phyloP scores from a whole-genome alignment of 2,329 filamentous ascomycete species.

The Fusarium metavorans region DNA sequence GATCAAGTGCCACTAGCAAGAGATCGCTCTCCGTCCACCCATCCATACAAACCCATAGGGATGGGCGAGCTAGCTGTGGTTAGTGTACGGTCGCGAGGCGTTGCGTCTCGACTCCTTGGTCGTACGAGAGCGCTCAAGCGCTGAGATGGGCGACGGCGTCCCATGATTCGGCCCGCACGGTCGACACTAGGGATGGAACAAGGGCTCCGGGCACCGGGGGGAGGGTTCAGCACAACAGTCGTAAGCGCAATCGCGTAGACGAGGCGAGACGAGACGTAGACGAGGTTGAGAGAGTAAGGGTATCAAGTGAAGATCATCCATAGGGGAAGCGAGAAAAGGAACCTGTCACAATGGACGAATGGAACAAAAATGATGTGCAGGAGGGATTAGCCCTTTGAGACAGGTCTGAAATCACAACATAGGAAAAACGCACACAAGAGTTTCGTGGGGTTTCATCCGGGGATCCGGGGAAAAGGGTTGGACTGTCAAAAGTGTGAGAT shows the following conservation, averaged over 20 bases:
- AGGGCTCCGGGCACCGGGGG: not conserved
- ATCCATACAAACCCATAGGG: not conserved
- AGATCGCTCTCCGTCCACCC: not conserved
- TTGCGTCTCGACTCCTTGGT: not conserved
- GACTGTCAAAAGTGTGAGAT: not conserved
- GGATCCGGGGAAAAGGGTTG: conserved; percentile 2
- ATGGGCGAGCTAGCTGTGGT: not conserved
- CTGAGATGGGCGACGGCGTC: not conserved
- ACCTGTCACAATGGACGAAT: not conserved
- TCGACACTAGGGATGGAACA: not conserved
- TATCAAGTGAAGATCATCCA: not conserved
- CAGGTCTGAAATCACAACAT: conserved; percentile 11
- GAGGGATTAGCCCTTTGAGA: not conserved
- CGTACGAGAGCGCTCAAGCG: not conserved
- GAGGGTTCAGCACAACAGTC: not conserved
- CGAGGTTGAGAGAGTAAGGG: not conserved
- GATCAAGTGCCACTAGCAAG: not conserved
- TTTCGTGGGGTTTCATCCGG: conserved; percentile 13
- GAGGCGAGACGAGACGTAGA: not conserved
- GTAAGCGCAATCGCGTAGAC: not conserved
- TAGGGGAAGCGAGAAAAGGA: not conserved
- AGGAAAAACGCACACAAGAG: not conserved
- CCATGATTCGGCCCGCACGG: not conserved
- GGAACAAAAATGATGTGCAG: not conserved
- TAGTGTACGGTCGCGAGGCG: not conserved